Base-by-base conservation (phyloP, 2,329 filamentous ascomycete genomes). In the Aspergillus texensis region DNA sequence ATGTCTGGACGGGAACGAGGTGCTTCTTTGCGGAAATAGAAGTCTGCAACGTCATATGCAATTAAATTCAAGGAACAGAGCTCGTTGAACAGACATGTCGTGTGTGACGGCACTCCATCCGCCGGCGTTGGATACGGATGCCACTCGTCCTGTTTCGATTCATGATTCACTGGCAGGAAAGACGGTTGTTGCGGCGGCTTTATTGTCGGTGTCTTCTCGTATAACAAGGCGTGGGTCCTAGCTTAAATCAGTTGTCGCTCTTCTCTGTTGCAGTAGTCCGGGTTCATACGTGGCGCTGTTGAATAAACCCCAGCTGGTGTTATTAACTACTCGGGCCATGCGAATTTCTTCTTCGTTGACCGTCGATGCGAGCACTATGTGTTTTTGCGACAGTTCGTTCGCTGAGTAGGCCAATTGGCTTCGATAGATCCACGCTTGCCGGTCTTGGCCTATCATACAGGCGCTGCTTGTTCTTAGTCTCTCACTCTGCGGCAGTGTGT, bases 401-500 rank as follows among this genome's bases (percentile, higher is more conserved):
- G 70, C 63, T 5, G 69, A 69, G 50, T 71, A 70, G 34, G 66
- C 68, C 4, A 75, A 62, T 30, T 75, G 70, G 32, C 66, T 68
- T n/a, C 68, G 68, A 28, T 72, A 72, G 24, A 74, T 62, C 71
- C 72, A 75, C 4, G 68, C 71, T n/a, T 66, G 65, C 5, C 73
- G 69, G 50, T 78, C 75, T 60, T 75, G 73, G 12, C 75, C 71
- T 19, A 72, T 75, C 57, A 74, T 68, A 53, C 69, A 70, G 21
- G 74, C 70, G 63, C 77, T 79, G 8, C 9, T 2, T 12, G 11
- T 6, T 12, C 50, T 66, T 34, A 62, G 56, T 19, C 14, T 30
- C 21, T 34, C 46, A 34, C n/a, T 36, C 9, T 28, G 12, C 2
- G 19, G 30, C n/a, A 11, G 43, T 12, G 24, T 41, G 21, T 46